Base-by-base conservation (phyloP, 2,329 filamentous ascomycete genomes). In the Macrophomina phaseolina region DNA sequence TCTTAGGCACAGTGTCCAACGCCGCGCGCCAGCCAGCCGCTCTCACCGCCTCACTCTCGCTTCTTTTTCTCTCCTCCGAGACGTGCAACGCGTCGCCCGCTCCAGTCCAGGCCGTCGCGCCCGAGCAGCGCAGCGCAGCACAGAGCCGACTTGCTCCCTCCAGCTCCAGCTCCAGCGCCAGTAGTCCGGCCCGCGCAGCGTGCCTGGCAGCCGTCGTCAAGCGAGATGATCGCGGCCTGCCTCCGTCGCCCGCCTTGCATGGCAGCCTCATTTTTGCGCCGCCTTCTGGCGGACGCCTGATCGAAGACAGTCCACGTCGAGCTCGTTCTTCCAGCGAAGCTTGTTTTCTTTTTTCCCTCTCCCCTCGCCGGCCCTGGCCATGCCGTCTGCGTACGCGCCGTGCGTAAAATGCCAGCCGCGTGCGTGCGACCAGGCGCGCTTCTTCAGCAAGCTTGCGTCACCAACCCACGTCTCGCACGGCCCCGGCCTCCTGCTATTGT, bases 241-340 rank as follows among this genome's bases (percentile, higher is more conserved):
- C 36, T 38, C 36, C 7, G 42, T n/a, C 42, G 56, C 56, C 30
- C 58, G 58, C 58, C 58, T 62, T 62, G 61, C 61, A 53, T 64
- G 48, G 48, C 36, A 46, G 61, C 61, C 61, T 64, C 61, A 64
- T 64, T 64, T 52, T 64, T 64, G 61, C 58, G 58, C 55, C 28
- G 55, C 40, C 55, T n/a, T 12, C 36, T n/a, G 42, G 18, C 55
- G 36, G 53, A 42, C 53, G 53, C 53, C 53, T 58, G 23, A 58
- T 23, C 12, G 49, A 34, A 7, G 28, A 23, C 23, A 12, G 18
- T 11, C 48, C 18, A 7, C 53, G 40, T 28, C 40, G 56, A 23
- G 40, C 58, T 49, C 58, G 58, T 62, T 62, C 58, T 45, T 28
- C 28, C 40, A 7, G 16, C 5, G 40, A 61, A 61, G 56, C 40